Evolutionary conservation across 2,329 filamentous ascomycete genomes (phyloP), one percentile per base, ranked within the genome.

Genomic region (Penicillium brasilianum): DNA sequence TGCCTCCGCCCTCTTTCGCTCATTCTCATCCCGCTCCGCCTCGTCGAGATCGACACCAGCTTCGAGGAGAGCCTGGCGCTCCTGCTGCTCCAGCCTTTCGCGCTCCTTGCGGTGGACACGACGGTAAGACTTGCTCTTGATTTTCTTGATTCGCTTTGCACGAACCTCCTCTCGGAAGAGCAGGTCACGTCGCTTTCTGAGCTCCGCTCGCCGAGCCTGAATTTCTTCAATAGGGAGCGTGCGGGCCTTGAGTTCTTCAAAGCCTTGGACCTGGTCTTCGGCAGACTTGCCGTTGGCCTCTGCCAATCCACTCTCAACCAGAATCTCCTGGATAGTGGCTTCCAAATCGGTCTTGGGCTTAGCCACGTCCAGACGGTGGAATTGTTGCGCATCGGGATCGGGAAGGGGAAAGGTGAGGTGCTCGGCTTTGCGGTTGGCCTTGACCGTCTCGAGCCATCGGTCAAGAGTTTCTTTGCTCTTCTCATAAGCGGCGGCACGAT

Each of bases 81-180:
- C 86, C 52, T 83, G 79, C 62, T 86, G 79, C 53, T 85, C 82
- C 61, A 85, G 72, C 64, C 83, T 83, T 73, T 89, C 86, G 14
- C 87, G 82, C 73, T 90, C 91, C 74, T 90, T 97, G 39, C 94
- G 88, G 77, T 98, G 94, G 14, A 98, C 90, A 48, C 93, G 89
- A 58, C 94, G 91, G 75, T 96, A 99, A 0, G 93, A 87, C 77
- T 97, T 99, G 75, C 91, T 96, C 84, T 99, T 99, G 81, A 99
- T 99, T 82, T 98, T 98, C 81, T 97, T 97, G 79, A 99, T 92
- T 25, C 95, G 89, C 79, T 93, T 96, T 8, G 93, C 87, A 59
- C 93, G 90, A 46, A 93, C 89, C 72, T 96, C 90, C 78, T 98
- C 94, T 11, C 93, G 86, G 70, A 96, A 97, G 66, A 94, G 85